phyloP scores from a whole-genome alignment of 345 rosid species.

The Clarkia xantiana region DNA sequence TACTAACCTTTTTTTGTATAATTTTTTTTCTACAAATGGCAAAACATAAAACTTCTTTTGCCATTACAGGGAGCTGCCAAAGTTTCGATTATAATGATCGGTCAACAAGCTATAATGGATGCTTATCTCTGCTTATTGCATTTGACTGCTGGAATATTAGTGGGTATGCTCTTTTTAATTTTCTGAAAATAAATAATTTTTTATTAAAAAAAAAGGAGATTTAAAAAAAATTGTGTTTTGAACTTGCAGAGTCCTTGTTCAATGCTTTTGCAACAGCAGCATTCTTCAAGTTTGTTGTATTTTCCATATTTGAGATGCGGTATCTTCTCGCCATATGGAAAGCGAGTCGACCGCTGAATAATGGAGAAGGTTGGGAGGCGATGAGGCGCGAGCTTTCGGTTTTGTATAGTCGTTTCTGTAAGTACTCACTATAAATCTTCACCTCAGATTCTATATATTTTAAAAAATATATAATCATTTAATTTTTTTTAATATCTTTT shows the following conservation, averaged over 20 bases:
- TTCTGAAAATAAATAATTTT: too few relatives aligned
- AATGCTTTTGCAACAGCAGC: slow-evolving; percentile 98
- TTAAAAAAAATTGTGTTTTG: slow-evolving; percentile 3
- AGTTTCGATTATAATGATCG: slow-evolving; percentile 85
- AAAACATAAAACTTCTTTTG: slow-evolving; percentile 7
- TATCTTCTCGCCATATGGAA: slow-evolving; percentile 97
- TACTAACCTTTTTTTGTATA: slow-evolving; percentile 1
- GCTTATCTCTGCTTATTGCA: slow-evolving; percentile 94
- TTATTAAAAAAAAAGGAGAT: slow-evolving; percentile 9
- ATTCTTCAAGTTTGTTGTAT: slow-evolving; percentile 96
- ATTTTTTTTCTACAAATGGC: slow-evolving; percentile 2
- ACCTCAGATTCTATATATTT: not conserved
- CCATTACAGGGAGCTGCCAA: slow-evolving; percentile 85
- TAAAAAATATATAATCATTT: not conserved
- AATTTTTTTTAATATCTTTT: not conserved
- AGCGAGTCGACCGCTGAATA: slow-evolving; percentile 79
- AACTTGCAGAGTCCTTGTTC: slow-evolving; percentile 71
- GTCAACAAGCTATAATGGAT: slow-evolving; percentile 98
- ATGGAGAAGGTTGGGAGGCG: slow-evolving; percentile 94
- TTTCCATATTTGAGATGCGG: slow-evolving; percentile 98
- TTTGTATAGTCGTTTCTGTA: slow-evolving; percentile 94
- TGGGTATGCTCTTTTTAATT: slow-evolving; percentile 35
- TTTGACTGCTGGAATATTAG: slow-evolving; percentile 91
- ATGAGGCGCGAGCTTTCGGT: slow-evolving; percentile 95
- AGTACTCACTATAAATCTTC: slow-evolving; percentile 18